These are phyloP conservation scores for Davidsoniella australis DNA, from an alignment of 2,329 filamentous ascomycete genomes.

Conservation along the genomic window DNA sequence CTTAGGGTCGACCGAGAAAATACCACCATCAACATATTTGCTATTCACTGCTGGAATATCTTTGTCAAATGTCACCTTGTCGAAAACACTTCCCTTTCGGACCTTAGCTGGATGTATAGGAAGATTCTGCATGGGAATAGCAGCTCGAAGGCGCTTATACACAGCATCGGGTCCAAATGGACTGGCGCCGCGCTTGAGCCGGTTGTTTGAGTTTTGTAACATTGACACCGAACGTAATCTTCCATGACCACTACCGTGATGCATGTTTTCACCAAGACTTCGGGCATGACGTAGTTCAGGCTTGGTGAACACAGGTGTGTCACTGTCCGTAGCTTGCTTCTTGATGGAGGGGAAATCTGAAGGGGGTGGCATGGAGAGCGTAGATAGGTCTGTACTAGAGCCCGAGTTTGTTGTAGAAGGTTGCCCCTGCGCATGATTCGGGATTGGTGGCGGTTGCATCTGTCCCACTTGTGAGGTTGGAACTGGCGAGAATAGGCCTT, in stretches of 20 bases:
- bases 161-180: conserved; percentile 42
- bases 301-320: conserved; percentile 32
- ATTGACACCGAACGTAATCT: conserved; percentile 16
- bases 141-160: conserved; percentile 38
- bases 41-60: conserved; percentile 36
- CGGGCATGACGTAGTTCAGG: conserved; percentile 41
- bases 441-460: conserved; percentile 12
- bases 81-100: conserved; percentile 32
- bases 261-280: conserved; percentile 30
- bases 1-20: conserved; percentile 30
- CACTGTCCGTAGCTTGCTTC: conserved; percentile 3
- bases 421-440: conserved; percentile 6
- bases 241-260: conserved; percentile 1
- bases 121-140: conserved; percentile 19
- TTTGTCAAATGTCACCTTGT: conserved; percentile 36
- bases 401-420: background rate
- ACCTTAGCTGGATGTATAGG: conserved; percentile 11
- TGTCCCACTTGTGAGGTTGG: background rate
- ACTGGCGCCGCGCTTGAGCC: conserved; percentile 33
- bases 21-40: conserved; percentile 40
- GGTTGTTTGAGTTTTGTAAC: background rate
- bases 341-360: conserved; percentile 12
- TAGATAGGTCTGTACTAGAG: conserved; percentile 3
- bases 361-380: conserved; percentile 7
- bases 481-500: conserved; percentile 1